Base-by-base conservation (phyloP, 495 filamentous ascomycete species). In the Penicillium roqueforti region DNA sequence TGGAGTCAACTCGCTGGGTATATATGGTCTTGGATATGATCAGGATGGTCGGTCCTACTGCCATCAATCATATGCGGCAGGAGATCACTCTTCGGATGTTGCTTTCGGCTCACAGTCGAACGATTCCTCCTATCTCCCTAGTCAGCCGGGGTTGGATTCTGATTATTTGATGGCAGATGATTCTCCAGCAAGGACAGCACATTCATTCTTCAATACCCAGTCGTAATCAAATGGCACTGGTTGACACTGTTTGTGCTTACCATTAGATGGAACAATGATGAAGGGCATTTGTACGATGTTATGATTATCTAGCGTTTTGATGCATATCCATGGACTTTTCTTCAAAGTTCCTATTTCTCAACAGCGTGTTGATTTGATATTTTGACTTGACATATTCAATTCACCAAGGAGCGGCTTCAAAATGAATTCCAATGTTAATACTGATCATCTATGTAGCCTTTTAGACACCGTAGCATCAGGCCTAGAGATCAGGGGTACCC, bases 21-120 rank as follows among this genome's bases (percentile, higher is more conserved):
- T 77, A 9, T 76, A 76, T 47, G 74, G 74, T n/a, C 66, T 76
- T 23, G 73, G 72, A 37, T 66, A 73, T 43, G 73, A 75, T 37
- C 51, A 61, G 43, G 63, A 56, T 14, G 48, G 59, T 13, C 53
- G 44, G 45, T 22, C 58, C 9, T 53, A 56, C 8, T 29, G 41
- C n/a, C 66, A 62, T 25, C 53, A 66, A 14, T 47, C 55, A 1
- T 68, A 64, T 29, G 20, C 29, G 23, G 36, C 48, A 11, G 42
- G 53, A 11, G 54, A 44, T 7, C 13, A 38, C 14, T 41, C 41
- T 14, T 37, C 32, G 19, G 48, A 41, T 38, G 23, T 39, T 16
- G 56, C 44, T 6, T 55, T 50, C 6, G 26, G 38, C n/a, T 60
- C 51, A n/a, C 28, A 29, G 14, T 22, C 54, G 6, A 53, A 55